These are phyloP conservation scores for Saksenaea oblongispora DNA, from an alignment of 371 early-diverging fungal species.

Conservation along the genomic window DNA sequence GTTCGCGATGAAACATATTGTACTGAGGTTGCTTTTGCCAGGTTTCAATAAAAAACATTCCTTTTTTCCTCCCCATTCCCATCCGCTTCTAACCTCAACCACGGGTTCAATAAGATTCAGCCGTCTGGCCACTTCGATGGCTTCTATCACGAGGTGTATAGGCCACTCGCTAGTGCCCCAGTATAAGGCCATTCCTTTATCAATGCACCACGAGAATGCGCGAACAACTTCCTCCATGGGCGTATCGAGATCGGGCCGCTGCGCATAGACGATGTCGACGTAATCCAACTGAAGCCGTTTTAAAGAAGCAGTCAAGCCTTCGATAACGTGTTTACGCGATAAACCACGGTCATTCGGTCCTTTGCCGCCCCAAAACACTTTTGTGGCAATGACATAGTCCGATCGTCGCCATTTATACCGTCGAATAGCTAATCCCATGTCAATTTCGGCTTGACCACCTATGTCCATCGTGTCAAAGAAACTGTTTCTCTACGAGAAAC, in stretches of 20 bases:
- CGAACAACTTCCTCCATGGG: slow-evolving; percentile 84
- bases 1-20: slow-evolving; percentile 80
- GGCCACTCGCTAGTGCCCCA: slow-evolving; percentile 87
- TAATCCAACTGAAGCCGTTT: slow-evolving; percentile 73
- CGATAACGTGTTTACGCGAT: slow-evolving; percentile 80
- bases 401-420: slow-evolving; percentile 58
- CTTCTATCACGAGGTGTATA: slow-evolving; percentile 73
- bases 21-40: slow-evolving; percentile 73
- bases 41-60: slow-evolving; percentile 25
- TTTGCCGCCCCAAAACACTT: slow-evolving; percentile 78
- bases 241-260: slow-evolving; percentile 66
- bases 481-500: neutral
- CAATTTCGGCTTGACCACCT: slow-evolving; percentile 70
- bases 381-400: slow-evolving; percentile 76
- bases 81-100: slow-evolving; percentile 30
- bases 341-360: slow-evolving; percentile 79
- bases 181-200: slow-evolving; percentile 78
- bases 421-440: slow-evolving; percentile 74
- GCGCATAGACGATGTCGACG: slow-evolving; percentile 80
- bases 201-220: slow-evolving; percentile 81
- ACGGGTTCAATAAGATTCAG: slow-evolving; percentile 66
- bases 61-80: neutral
- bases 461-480: neutral
- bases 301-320: slow-evolving; percentile 73
- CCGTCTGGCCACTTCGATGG: slow-evolving; percentile 64